These are phyloP conservation scores for Echites panduratus DNA, from an alignment of 257 asterid species.

Conservation along the genomic window DNA sequence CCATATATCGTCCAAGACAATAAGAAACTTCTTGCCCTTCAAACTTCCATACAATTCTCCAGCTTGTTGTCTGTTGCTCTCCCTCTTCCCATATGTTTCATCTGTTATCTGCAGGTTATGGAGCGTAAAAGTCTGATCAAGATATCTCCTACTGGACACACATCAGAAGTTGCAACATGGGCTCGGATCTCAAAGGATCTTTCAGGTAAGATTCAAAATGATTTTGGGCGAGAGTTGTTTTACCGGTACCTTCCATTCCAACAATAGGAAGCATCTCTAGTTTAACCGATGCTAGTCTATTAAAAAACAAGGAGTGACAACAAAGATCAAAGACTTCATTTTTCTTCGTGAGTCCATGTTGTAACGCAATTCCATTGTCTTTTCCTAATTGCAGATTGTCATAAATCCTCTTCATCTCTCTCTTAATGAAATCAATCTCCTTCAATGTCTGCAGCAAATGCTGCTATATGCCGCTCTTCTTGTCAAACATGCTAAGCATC, in stretches of 20 bases:
- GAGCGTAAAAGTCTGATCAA: neutral
- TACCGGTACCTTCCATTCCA: too few relatives aligned
- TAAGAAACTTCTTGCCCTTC: neutral
- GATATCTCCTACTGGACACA: too few relatives aligned
- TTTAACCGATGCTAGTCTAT: too few relatives aligned
- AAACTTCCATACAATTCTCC: neutral
- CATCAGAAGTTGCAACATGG: too few relatives aligned
- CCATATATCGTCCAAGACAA: neutral
- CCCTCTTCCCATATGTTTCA: neutral
- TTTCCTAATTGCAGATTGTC: neutral
- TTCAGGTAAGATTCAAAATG: too few relatives aligned
- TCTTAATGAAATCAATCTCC: neutral
- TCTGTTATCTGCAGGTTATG: neutral
- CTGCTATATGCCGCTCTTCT: neutral
- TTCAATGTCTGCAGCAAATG: neutral
- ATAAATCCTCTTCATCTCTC: neutral
- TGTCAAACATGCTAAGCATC: neutral
- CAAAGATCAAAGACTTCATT: too few relatives aligned
- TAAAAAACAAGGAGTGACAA: too few relatives aligned
- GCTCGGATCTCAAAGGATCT: too few relatives aligned
- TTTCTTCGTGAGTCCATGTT: neutral
- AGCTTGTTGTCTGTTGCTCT: neutral
- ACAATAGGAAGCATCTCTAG: too few relatives aligned
- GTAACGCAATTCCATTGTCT: neutral
- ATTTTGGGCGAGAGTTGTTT: too few relatives aligned